These are phyloP conservation scores for Podospora bellae-mahoneyi DNA, from an alignment of 495 filamentous ascomycete species.

Conservation along the genomic window DNA sequence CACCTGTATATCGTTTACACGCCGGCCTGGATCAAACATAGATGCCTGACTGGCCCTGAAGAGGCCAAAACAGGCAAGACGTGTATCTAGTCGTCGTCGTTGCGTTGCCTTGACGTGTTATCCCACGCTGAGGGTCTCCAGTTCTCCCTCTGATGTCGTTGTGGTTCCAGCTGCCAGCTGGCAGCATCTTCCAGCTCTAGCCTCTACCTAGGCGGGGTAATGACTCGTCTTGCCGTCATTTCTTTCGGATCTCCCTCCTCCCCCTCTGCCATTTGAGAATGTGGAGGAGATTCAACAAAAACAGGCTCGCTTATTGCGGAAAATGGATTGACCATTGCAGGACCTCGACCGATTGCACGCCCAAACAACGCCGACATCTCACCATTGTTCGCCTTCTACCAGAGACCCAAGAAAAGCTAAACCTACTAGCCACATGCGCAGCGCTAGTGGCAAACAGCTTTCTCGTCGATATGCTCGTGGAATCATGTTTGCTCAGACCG, in stretches of 20 bases:
- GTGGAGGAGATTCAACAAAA: background rate
- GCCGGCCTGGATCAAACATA: background rate
- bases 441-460: background rate
- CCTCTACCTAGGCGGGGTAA: background rate
- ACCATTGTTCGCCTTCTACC: background rate
- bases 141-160: conserved; percentile 7
- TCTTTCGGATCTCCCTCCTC: no score
- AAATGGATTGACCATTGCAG: background rate
- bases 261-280: background rate
- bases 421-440: background rate
- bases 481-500: background rate
- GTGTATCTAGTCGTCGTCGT: conserved; percentile 4
- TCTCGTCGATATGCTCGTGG: background rate
- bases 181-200: background rate
- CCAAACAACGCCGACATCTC: background rate
- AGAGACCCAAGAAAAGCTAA: background rate
- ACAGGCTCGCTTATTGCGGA: background rate
- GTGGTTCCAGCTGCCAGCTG: conserved; percentile 14
- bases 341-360: background rate
- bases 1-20: background rate
- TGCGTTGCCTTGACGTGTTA: conserved; percentile 6
- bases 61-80: background rate
- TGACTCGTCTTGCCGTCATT: conserved; percentile 8
- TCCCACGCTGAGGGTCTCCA: background rate
- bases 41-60: background rate